Evolutionary conservation across 108 stramenopile species (phyloP), one percentile per base, ranked within the genome.

Genomic region (Schizochytrium sp.): DNA sequence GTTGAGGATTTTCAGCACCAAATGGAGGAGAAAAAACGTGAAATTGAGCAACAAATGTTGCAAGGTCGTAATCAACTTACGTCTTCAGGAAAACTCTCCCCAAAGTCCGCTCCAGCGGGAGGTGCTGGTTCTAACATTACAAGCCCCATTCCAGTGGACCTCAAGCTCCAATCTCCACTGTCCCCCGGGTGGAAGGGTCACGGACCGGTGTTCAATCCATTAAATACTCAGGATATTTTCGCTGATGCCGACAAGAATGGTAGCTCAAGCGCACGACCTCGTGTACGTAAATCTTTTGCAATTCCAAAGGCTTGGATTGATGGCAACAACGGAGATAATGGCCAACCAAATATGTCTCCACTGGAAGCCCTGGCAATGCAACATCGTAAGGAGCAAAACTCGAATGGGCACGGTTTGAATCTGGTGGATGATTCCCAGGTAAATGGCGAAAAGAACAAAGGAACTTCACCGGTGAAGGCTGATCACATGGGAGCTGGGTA

Each of bases 21-120:
- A 28, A 83, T 83, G 76, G 76, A 83, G 53, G 76, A 40, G 47
- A 83, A 83, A 53, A 83, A 83, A 3, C 76, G 76, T 7, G 64
- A 69, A 44, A 69, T 69, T 15, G 64, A 69, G 64, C 64, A 69
- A 0, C 64, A 69, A 15, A 69, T 69, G 64, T 44, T 69, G 10
- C 64, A 69, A 38, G 1, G 28, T 28, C 28, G 28, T 28, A 28
- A 28, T 28, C 28, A 28, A 28, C 28, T 28, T 28, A 28, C 28
- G 28, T 28, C 28, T 28, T 28, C 28, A 28, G 28, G 28, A 28
- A 28, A 28, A 28, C 28, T 28, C 28, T 28, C 28, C 28, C 28
- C 28, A 28, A 28, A 28, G 28, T 28, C 28, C 28, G 28, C 28
- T 0, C 28, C 28, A 0, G 28, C 28, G 28, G 28, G 28, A 28